A percentile compares a stretch with the other conserved stretches of the same genome.
Conservation (phyloP, 2,329 filamentous ascomycete genomes). For the Aspergillus fumigatiaffinis region DNA sequence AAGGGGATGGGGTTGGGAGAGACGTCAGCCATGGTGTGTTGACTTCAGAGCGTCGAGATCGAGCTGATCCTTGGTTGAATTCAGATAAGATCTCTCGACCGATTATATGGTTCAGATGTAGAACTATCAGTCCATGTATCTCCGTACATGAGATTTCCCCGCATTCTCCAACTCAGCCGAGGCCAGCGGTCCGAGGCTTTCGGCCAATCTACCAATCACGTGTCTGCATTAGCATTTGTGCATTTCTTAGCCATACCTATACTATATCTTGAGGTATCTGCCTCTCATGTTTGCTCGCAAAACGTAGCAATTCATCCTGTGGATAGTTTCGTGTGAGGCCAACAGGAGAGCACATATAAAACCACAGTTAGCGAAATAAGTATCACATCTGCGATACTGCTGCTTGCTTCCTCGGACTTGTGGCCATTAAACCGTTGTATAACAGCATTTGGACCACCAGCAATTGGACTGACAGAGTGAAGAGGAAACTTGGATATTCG, state of each 20-base stretch:
- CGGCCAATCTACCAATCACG: not conserved
- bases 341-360: no score
- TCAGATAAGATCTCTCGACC: not conserved
- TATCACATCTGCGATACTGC: no score
- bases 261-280: no score
- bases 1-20: constrained; percentile 55
- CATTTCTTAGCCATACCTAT: no score
- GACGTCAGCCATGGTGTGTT: constrained; percentile 24
- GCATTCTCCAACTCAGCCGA: constrained; percentile 1
- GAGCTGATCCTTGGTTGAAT: not conserved
- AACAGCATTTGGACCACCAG: not conserved
- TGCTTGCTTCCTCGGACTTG: not conserved
- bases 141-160: not conserved
- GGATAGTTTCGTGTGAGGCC: no score
- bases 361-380: no score
- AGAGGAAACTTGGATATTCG: not conserved
- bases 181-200: not conserved
- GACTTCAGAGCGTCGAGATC: not conserved
- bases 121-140: not conserved
- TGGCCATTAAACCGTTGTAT: not conserved
- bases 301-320: no score
- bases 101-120: not conserved
- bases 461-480: no score
- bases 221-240: not conserved
- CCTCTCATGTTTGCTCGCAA: no score